phyloP scores from a whole-genome alignment of 228 moss, liverwort and hornwort genomes.

The Sphagnum fallax region DNA sequence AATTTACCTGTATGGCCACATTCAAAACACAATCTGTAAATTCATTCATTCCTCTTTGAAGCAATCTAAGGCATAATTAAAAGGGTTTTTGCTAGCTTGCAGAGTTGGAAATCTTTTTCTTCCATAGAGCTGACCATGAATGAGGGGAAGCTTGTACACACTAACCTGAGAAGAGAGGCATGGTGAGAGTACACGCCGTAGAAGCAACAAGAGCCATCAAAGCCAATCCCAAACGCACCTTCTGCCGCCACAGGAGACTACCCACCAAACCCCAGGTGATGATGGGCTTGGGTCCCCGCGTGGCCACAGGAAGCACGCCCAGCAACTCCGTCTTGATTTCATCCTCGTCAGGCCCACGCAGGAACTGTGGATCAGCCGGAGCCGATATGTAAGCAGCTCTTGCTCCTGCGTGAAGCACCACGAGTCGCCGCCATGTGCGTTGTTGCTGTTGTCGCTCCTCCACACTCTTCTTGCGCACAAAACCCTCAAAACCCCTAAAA shows the following conservation, averaged over 20 bases:
- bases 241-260: conserved; percentile 67
- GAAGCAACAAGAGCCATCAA: conserved; percentile 57
- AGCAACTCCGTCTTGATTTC: conserved; percentile 25
- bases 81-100: not conserved
- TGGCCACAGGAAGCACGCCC: conserved; percentile 44
- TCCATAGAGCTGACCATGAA: not conserved
- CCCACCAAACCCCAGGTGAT: conserved; percentile 55
- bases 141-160: not conserved
- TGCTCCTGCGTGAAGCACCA: not conserved
- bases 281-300: conserved; percentile 52
- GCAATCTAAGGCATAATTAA: not conserved
- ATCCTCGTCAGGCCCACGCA: conserved; percentile 22
- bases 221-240: conserved; percentile 50
- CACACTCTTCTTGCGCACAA: too few species aligned
- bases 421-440: too few species aligned
- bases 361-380: conserved; percentile 64
- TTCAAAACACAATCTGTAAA: not conserved
- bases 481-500: too few species aligned
- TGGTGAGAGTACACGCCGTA: conserved; percentile 86
- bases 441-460: too few species aligned
- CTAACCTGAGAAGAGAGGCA: conserved; percentile 95
- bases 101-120: not conserved
- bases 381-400: conserved; percentile 79
- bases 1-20: conserved; percentile 56
- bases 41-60: not conserved